Conservation (phyloP, 1,139 yeast species). For the Hyphopichia burtonii region DNA sequence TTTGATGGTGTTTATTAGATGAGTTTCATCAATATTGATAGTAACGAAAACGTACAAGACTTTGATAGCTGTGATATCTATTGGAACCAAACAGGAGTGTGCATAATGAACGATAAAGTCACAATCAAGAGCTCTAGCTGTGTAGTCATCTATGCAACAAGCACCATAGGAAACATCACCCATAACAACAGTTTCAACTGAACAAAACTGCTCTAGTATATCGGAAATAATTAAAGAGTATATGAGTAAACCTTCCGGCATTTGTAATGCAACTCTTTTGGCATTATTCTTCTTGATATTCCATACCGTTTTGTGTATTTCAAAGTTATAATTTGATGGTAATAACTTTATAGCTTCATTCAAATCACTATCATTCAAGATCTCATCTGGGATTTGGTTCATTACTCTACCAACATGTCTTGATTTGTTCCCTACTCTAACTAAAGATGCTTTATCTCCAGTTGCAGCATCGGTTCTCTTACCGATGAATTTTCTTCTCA, state of each 20-base stretch:
- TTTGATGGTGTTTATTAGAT: slow-evolving; percentile 72
- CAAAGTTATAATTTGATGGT: slow-evolving; percentile 93
- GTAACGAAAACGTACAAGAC: slow-evolving; percentile 95
- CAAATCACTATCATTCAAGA: slow-evolving; percentile 72
- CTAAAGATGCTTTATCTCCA: slow-evolving; percentile 6
- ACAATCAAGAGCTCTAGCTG: slow-evolving; percentile 90
- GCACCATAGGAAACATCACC: slow-evolving; percentile 99
- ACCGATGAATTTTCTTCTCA: slow-evolving; percentile 37
- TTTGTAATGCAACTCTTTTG: slow-evolving; percentile 81
- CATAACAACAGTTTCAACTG: slow-evolving; percentile 88
- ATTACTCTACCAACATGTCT: slow-evolving; percentile 56
- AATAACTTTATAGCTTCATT: slow-evolving; percentile 77
- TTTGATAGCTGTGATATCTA: slow-evolving; percentile 85
- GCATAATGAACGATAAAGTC: slow-evolving; percentile 97
- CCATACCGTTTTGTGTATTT: slow-evolving; percentile 94
- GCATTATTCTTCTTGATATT: slow-evolving; percentile 74
- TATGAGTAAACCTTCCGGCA: slow-evolving; percentile 95
- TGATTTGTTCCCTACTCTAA: not conserved
- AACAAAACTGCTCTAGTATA: slow-evolving; percentile 86
- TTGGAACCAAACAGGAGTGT: slow-evolving; percentile 94
- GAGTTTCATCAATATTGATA: slow-evolving; percentile 81
- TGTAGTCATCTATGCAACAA: slow-evolving; percentile 94
- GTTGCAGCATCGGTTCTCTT: slow-evolving; percentile 15
- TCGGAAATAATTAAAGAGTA: slow-evolving; percentile 87
- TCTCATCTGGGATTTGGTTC: slow-evolving; percentile 90